Percentiles rank a stretch among this genome's conserved stretches.
Evolutionary conservation across 75 land plant genomes (phyloP).

Genomic region (Pseudotsuga menziesii): DNA sequence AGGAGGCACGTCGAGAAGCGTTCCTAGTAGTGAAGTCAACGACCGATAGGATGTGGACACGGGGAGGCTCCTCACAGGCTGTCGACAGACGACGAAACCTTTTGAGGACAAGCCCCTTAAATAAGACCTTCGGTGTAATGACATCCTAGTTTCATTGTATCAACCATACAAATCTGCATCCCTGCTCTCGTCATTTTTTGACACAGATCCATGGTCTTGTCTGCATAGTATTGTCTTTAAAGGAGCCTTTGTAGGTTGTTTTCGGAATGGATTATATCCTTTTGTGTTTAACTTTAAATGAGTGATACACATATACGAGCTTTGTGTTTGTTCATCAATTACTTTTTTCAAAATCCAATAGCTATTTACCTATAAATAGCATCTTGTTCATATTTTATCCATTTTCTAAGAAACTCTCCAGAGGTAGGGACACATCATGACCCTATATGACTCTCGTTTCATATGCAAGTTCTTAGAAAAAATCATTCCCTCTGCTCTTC

Average conservation of each 20-base stretch:
- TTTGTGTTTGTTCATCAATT: background rate
- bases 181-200: background rate
- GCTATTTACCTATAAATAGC: background rate
- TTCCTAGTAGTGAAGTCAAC: conserved; percentile 16
- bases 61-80: too few species aligned
- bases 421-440: too few species aligned
- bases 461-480: background rate
- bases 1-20: conserved; percentile 26
- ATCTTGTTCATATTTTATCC: background rate
- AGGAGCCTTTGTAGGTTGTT: background rate
- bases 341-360: background rate
- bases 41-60: too few species aligned
- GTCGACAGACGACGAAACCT: too few species aligned
- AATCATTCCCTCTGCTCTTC: background rate
- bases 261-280: background rate
- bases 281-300: background rate
- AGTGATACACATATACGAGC: background rate
- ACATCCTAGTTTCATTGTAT: background rate
- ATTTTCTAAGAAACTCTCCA: too few species aligned
- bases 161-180: background rate
- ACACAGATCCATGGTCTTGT: background rate
- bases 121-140: too few species aligned
- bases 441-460: too few species aligned
- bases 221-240: background rate
- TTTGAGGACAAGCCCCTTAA: too few species aligned